Percentiles rank a stretch among this genome's conserved stretches.
phyloP scores from a whole-genome alignment of 169 alveolate genomes.

The Ichthyophthirius multifiliis region DNA sequence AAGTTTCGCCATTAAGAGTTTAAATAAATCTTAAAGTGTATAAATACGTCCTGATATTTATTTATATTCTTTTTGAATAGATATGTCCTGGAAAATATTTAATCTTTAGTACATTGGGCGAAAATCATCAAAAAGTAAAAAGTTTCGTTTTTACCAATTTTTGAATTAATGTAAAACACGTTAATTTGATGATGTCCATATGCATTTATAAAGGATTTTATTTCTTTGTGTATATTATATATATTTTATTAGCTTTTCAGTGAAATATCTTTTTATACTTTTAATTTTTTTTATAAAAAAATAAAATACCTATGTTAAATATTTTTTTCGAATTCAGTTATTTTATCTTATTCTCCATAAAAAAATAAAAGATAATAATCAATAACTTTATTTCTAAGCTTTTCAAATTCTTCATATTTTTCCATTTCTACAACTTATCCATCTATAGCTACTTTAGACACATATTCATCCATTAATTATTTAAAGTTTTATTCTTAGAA shows the following conservation, averaged over 20 bases:
- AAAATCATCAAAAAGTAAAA: slow-evolving; percentile 42
- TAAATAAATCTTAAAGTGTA: slow-evolving; percentile 44
- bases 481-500: slow-evolving; percentile 61
- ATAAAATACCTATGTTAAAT: slow-evolving; percentile 39
- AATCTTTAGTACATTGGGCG: slow-evolving; percentile 53
- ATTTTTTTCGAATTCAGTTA: slow-evolving; percentile 51
- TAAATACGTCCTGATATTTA: slow-evolving; percentile 15
- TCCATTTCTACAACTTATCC: slow-evolving; percentile 54
- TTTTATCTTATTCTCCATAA: slow-evolving; percentile 50
- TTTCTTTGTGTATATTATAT: slow-evolving; percentile 28
- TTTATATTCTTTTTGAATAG: slow-evolving; percentile 40
- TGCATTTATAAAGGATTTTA: slow-evolving; percentile 47
- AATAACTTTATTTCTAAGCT: slow-evolving; percentile 39
- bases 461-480: slow-evolving; percentile 53
- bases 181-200: slow-evolving; percentile 62
- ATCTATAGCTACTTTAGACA: slow-evolving; percentile 44
- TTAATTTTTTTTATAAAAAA: background rate
- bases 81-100: too few relatives aligned
- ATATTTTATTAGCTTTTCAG: slow-evolving; percentile 40
- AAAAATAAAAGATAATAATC: slow-evolving; percentile 39
- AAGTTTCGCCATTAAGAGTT: slow-evolving; percentile 20
- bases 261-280: slow-evolving; percentile 42
- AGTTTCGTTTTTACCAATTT: slow-evolving; percentile 54
- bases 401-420: slow-evolving; percentile 34
- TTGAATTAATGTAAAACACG: slow-evolving; percentile 47